Evolutionary conservation across 352 stramenopile genomes (phyloP).

Genomic region (Globisporangium alternatum): DNA sequence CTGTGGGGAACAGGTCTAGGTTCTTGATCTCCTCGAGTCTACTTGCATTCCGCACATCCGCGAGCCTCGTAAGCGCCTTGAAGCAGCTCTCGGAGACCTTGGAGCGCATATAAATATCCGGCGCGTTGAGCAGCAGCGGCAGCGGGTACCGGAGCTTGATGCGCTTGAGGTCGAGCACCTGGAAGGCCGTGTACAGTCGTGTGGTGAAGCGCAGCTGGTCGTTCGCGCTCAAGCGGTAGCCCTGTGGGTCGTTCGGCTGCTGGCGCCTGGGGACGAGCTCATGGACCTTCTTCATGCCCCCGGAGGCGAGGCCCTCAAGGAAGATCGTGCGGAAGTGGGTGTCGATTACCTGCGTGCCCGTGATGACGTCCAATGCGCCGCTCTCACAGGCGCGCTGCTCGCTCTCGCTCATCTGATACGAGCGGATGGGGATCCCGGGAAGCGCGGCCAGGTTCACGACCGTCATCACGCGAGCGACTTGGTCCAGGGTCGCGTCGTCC

Average conservation of each 20-base stretch:
- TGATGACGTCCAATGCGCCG: constrained; percentile 81
- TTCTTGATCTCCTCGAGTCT: constrained; percentile 56
- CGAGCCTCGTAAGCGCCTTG: constrained; percentile 62
- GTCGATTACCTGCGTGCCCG: constrained; percentile 87
- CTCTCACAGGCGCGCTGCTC: constrained; percentile 50
- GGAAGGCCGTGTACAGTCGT: constrained; percentile 84
- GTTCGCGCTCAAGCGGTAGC: constrained; percentile 73
- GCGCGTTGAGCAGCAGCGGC: constrained; percentile 50
- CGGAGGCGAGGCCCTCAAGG: constrained; percentile 74
- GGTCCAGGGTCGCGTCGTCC: constrained; percentile 44
- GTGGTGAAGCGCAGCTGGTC: constrained; percentile 64
- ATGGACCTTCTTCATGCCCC: constrained; percentile 52
- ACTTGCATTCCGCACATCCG: constrained; percentile 55
- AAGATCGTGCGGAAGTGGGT: constrained; percentile 82
- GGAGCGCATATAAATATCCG: constrained; percentile 89
- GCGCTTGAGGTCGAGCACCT: constrained; percentile 83
- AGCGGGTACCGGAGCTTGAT: constrained; percentile 88
- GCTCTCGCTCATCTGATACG: constrained; percentile 68
- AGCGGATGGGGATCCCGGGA: constrained; percentile 55
- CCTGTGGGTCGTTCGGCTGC: constrained; percentile 27
- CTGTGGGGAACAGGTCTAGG: constrained; percentile 74
- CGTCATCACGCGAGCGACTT: constrained; percentile 56
- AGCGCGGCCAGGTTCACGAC: constrained; percentile 60
- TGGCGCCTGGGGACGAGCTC: constrained; percentile 33
- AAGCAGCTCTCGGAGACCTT: constrained; percentile 86